phyloP scores from a whole-genome alignment of 495 filamentous ascomycete species.

The Talaromyces thailandensis region DNA sequence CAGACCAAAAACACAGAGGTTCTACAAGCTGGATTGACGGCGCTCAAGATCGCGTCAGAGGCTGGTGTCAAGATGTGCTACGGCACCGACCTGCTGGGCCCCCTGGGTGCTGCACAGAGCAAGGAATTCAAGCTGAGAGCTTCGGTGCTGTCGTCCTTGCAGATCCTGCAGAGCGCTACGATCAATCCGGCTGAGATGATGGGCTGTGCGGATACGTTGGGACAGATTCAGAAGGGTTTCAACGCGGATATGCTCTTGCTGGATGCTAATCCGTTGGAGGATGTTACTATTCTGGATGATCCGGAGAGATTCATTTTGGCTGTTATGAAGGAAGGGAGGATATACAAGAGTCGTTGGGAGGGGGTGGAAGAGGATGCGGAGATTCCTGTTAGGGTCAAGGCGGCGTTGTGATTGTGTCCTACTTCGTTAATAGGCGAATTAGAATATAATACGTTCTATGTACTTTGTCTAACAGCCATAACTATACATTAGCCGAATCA shows the following conservation, averaged over 20 bases:
- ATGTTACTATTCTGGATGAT: slow-evolving; percentile 39
- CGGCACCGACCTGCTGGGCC: slow-evolving; percentile 45
- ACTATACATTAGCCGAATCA: neutral
- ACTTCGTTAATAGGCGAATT: neutral
- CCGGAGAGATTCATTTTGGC: slow-evolving; percentile 35
- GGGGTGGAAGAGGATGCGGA: slow-evolving; percentile 23
- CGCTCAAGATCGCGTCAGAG: slow-evolving; percentile 32
- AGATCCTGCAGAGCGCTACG: slow-evolving; percentile 43
- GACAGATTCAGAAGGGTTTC: slow-evolving; percentile 32
- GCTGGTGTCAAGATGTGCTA: slow-evolving; percentile 46
- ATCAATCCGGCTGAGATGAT: slow-evolving; percentile 40
- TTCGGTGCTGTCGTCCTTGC: slow-evolving; percentile 27
- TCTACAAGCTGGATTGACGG: slow-evolving; percentile 30
- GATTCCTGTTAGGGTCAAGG: slow-evolving; percentile 10
- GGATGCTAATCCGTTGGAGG: slow-evolving; percentile 39
- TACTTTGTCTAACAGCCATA: no score
- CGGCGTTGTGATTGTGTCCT: neutral
- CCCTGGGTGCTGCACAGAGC: slow-evolving; percentile 34
- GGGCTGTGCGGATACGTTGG: slow-evolving; percentile 29
- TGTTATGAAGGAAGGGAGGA: slow-evolving; percentile 41
- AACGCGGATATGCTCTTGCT: slow-evolving; percentile 35
- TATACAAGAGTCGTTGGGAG: slow-evolving; percentile 34
- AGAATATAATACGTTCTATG: neutral
- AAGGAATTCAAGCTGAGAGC: slow-evolving; percentile 40
- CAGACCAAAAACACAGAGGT: slow-evolving; percentile 39